Base-by-base conservation (phyloP, 768 basidiomycete species). In the Tubosaeta brunneosetosa region DNA sequence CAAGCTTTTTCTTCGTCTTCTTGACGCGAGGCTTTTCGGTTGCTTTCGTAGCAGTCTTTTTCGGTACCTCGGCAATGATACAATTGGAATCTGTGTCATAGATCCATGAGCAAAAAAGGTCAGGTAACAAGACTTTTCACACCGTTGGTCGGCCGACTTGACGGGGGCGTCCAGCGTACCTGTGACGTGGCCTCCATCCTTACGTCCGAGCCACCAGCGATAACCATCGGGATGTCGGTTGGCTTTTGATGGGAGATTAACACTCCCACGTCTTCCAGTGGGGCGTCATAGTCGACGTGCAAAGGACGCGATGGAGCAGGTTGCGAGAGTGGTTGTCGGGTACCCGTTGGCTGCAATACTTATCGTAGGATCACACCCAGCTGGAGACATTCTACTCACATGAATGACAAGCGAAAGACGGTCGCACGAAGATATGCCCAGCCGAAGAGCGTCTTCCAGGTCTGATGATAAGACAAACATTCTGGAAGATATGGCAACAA, bases 401-500 rank as follows among this genome's bases (percentile, higher is more conserved):
- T 67, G 58, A 27, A 74, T 45, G 14, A 70, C 44, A 11, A 50
- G 40, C 32, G 71, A 46, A 19, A 74, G 59, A 33, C 65, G 59
- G 26, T 55, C 58, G 41, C 70, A 64, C 4, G 69, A 61, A 8
- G 49, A 58, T 48, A 60, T 61, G 6, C 65, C 49, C 12, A 58
- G 58, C n/a, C 67, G 60, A 5, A 81, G 59, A 37, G 66, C 66
- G 9, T 76, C 73, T 2, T 64, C 59, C 2, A 85, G 55, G 55
- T 83, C 81, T 34, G 66, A 59, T 22, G 75, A 63, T 29, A 86
- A 61, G 4, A 66, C 61, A 25, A 69, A 71, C 63, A 88, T 66
- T 51, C 88, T 77, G 3, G 85, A 85, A 41, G 77, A 69, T 36
- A 88, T 77, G 12, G 82, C 86, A 22, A 75, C 71, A 38, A 91